A percentile compares a stretch with the other conserved stretches of the same genome.
These are phyloP conservation scores for Starmerella stigmatis DNA, from an alignment of 805 yeast species.

Conservation along the genomic window DNA sequence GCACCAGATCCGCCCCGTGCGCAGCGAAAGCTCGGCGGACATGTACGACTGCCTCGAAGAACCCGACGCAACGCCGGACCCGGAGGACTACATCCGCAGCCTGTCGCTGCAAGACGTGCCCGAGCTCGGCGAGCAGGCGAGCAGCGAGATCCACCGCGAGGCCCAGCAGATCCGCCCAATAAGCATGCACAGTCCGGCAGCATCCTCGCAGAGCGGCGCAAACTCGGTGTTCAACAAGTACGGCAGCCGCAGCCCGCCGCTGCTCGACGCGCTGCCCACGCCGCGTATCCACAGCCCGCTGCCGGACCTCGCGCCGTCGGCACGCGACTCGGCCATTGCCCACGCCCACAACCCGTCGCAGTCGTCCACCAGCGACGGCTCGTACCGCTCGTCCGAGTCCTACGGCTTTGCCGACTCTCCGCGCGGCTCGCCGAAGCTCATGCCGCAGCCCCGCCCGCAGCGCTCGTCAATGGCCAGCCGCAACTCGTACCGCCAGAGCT, in stretches of 20 bases:
- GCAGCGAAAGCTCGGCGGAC: background rate
- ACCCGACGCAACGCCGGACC: background rate
- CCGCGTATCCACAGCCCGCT: constrained; percentile 9
- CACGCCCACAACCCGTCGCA: background rate
- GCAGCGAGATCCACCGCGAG: constrained; percentile 12
- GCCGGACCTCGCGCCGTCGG: background rate
- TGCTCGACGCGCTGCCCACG: constrained; percentile 18
- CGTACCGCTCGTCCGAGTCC: background rate
- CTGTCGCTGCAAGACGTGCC: constrained; percentile 3
- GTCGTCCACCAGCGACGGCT: constrained; percentile 2
- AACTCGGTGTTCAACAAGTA: background rate
- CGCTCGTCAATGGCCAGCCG: constrained; percentile 4
- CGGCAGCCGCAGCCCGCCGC: constrained; percentile 8
- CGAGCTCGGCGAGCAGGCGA: background rate
- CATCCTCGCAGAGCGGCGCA: background rate
- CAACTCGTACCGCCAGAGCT: constrained; percentile 11
- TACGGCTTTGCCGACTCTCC: constrained; percentile 7
- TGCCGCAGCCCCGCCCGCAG: constrained; percentile 3
- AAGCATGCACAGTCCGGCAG: background rate
- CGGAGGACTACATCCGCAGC: background rate
- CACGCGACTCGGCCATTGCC: background rate
- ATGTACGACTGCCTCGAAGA: constrained; percentile 6
- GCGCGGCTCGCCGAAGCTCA: background rate
- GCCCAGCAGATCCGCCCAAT: constrained; percentile 14
- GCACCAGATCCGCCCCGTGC: constrained; percentile 2